Evolutionary conservation across 1,284 basidiomycete genomes (phyloP).

Genomic region (Cryptococcus hybrid): DNA sequence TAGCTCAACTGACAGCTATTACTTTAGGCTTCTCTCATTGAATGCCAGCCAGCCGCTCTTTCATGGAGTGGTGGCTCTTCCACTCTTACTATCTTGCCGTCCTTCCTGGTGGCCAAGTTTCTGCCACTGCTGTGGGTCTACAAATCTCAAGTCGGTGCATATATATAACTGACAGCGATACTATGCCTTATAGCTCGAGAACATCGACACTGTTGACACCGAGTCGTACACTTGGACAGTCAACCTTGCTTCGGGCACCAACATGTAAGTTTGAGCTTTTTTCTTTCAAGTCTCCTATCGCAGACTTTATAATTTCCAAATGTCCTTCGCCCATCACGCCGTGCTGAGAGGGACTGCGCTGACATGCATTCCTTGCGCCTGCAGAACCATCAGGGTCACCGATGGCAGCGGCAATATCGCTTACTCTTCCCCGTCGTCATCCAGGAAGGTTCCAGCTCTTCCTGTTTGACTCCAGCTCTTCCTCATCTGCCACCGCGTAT

Average conservation of each 20-base stretch:
- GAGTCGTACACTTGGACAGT: constrained; percentile 63
- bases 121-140: constrained; percentile 58
- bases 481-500: constrained; percentile 15
- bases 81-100: constrained; percentile 61
- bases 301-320: neutral
- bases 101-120: constrained; percentile 61
- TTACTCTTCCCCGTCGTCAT: constrained; percentile 61
- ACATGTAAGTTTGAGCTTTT: constrained; percentile 55
- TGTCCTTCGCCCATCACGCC: neutral
- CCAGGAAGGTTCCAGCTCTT: constrained; percentile 49
- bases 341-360: neutral
- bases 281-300: neutral
- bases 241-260: constrained; percentile 56
- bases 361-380: neutral
- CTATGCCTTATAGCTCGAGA: constrained; percentile 52
- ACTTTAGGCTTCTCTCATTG: constrained; percentile 30
- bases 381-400: constrained; percentile 34
- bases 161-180: neutral
- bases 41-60: constrained; percentile 50
- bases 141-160: neutral
- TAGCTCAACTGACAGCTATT: neutral
- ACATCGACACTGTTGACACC: constrained; percentile 56
- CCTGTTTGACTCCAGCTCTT: constrained; percentile 25
- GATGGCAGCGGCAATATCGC: constrained; percentile 60
- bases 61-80: constrained; percentile 57